Evolutionary conservation across 768 basidiomycete species (phyloP).

Genomic region (Mycena maculata): DNA sequence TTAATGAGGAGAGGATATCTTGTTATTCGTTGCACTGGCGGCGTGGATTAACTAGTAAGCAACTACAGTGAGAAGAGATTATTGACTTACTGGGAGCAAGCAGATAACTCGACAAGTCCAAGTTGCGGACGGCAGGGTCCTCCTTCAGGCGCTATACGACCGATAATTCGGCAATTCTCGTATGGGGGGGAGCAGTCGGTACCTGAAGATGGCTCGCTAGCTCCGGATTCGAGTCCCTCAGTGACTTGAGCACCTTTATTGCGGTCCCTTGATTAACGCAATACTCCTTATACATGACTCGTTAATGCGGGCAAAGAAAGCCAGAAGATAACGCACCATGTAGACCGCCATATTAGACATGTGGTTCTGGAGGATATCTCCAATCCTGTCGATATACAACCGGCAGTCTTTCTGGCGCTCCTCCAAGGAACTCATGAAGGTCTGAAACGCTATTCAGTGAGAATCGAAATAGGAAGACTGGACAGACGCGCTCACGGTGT

Average conservation of each 20-base stretch:
- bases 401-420: slow-evolving; percentile 91
- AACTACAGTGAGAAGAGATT: background rate
- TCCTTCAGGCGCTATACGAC: slow-evolving; percentile 75
- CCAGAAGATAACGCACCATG: slow-evolving; percentile 59
- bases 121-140: slow-evolving; percentile 78
- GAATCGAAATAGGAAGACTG: background rate
- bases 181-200: background rate
- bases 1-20: slow-evolving; percentile 92
- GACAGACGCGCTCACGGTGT: slow-evolving; percentile 69
- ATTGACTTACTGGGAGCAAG: slow-evolving; percentile 83
- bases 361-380: slow-evolving; percentile 83
- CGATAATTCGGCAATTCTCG: no score
- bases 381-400: slow-evolving; percentile 90
- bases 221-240: slow-evolving; percentile 74
- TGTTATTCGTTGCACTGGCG: slow-evolving; percentile 92
- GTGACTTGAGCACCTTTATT: slow-evolving; percentile 78
- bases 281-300: slow-evolving; percentile 69
- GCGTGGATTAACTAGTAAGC: slow-evolving; percentile 5
- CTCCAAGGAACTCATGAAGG: slow-evolving; percentile 89
- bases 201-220: slow-evolving; percentile 79
- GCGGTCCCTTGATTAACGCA: slow-evolving; percentile 90
- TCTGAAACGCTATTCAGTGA: slow-evolving; percentile 50
- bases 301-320: background rate
- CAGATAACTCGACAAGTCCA: slow-evolving; percentile 92
- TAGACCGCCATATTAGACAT: slow-evolving; percentile 85